Evolutionary conservation across 176 grass and related monocot genomes (phyloP).

Genomic region (Puya raimondii): DNA sequence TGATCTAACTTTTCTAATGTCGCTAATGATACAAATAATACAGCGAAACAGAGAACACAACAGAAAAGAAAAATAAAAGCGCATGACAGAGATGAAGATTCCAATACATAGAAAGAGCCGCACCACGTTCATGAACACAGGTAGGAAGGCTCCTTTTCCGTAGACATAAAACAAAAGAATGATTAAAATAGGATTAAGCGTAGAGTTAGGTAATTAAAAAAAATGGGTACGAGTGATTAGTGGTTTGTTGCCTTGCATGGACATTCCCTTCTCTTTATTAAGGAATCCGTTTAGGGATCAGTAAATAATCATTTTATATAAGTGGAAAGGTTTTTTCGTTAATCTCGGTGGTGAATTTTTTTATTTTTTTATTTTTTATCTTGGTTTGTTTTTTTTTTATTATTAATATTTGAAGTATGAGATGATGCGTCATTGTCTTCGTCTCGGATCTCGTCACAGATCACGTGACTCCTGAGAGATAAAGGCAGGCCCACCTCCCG

Average conservation of each 20-base stretch:
- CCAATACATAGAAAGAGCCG: conserved; percentile 16
- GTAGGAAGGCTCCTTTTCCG: conserved; percentile 17
- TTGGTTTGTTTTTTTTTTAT: too few species aligned
- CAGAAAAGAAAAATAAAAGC: conserved; percentile 7
- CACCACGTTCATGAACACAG: conserved; percentile 23
- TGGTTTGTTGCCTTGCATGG: conserved; percentile 6
- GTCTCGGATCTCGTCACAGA: background rate
- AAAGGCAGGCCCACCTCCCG: conserved; percentile 7
- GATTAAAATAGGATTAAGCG: conserved; percentile 5
- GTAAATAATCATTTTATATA: conserved; percentile 30
- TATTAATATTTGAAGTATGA: too few species aligned
- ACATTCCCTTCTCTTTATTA: conserved; percentile 39
- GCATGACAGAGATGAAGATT: conserved; percentile 51
- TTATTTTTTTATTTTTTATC: too few species aligned
- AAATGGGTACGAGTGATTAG: too few species aligned
- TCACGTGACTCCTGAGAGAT: conserved; percentile 31
- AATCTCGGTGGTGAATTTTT: conserved; percentile 9
- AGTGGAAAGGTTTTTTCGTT: conserved; percentile 19
- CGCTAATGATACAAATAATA: background rate
- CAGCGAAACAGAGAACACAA: background rate
- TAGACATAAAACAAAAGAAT: conserved; percentile 4
- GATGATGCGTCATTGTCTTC: background rate
- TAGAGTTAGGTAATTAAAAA: background rate
- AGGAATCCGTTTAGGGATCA: conserved; percentile 62
- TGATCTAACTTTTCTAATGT: background rate